Conservation (phyloP, 768 basidiomycete species). For the Dioszegia aurantiaca region DNA sequence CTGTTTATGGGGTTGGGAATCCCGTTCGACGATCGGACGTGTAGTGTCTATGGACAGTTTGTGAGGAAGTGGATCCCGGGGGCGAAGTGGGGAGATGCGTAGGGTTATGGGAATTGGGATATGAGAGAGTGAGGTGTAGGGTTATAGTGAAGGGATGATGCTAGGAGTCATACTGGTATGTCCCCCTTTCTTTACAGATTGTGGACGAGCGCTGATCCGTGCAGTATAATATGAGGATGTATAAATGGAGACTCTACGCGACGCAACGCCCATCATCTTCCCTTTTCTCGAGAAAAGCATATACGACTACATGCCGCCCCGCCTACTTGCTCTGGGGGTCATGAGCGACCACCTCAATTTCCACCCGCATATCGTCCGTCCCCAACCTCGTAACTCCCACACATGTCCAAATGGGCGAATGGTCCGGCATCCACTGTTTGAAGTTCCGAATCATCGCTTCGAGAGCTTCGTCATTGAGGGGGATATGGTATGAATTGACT, state of each 20-base stretch:
- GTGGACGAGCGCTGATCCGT: no score
- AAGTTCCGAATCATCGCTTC: conserved; percentile 17
- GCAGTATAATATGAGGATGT: no score
- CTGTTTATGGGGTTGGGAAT: conserved; percentile 2
- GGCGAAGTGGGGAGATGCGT: neutral
- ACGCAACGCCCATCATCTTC: no score
- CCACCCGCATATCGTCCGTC: conserved; percentile 26
- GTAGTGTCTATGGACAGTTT: neutral
- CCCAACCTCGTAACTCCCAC: conserved; percentile 21
- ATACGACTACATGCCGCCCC: no score
- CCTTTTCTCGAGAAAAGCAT: no score
- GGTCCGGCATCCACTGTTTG: conserved; percentile 22
- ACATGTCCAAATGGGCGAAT: conserved; percentile 27
- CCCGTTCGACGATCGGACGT: conserved; percentile 1
- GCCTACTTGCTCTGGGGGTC: neutral
- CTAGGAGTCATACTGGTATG: no score
- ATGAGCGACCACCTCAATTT: conserved; percentile 24
- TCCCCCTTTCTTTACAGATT: no score
- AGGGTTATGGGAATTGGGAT: no score
- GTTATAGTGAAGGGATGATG: no score
- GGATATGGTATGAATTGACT: conserved; percentile 23
- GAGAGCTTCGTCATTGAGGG: conserved; percentile 9
- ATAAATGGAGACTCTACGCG: no score
- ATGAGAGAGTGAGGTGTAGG: no score
- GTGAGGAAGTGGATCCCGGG: conserved; percentile 9